Base-by-base conservation (phyloP, 345 rosid species). In the Ceriops decandra region DNA sequence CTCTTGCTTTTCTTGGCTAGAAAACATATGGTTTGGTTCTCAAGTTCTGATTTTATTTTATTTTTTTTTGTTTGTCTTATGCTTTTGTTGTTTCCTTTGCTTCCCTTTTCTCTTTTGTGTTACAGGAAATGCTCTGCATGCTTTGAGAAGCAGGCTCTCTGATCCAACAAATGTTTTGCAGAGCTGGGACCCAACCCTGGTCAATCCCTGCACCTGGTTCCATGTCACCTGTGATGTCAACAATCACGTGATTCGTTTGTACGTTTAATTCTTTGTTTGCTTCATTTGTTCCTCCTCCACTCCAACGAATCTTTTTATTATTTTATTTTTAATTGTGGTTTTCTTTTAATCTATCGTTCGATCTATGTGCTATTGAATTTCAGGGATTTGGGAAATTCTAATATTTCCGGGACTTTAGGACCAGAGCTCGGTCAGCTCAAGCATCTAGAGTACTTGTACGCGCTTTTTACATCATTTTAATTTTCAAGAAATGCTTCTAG, bases 121-220 rank as follows among this genome's bases (percentile, higher is more conserved):
- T 71, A 27, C 80, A 84, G 95, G 95, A 71, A 88, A 88, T 72
- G 92, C 91, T 68, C 72, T 91, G 81, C 81, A 83, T 82, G 82
- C 83, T 30, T 62, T 88, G 67, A 86, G 95, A 57, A 83, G 83
- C 33, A 82, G 84, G 66, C 78, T 90, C 20, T 78, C 82, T 35
- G 97, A 90, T 82, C 92, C 95, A 33, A 84, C 82, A 63, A 81
- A 84, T 73, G 91, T 85, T 72, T 75, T 91, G 80, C 86, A 85
- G 81, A 88, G 97, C 61, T 91, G 97, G 95, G 97, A 91, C 86
- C 92, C 95, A 9, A 83, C 91, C n/a, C 92, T 91, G 77, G 97
- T 91, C 65, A 85, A 83, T 81, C 95, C 95, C 68, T 91, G 95
- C 83, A 91, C 95, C 42, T 91, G 97, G 95, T 88, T 91, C 66